Percentiles rank a stretch among this genome's conserved stretches.
Evolutionary conservation across 768 basidiomycete species (phyloP).

Genomic region (Amanita rimosa): DNA sequence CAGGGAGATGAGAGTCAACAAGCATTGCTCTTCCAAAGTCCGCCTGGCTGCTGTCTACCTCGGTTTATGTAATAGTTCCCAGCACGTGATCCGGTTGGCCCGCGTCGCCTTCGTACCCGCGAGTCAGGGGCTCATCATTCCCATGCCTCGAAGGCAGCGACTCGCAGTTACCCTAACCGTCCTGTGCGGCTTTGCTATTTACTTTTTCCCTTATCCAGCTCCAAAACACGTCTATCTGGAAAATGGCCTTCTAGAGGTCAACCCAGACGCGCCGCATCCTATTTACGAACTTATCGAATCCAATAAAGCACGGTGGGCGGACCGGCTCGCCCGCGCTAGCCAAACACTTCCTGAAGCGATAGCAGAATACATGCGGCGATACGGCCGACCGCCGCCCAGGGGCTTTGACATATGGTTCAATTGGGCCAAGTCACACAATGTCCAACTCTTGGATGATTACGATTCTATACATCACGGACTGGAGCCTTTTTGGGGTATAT

Average conservation of each 20-base stretch:
- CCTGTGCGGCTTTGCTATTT: not conserved
- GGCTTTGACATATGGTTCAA: slow-evolving; percentile 38
- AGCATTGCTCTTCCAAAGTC: slow-evolving; percentile 20
- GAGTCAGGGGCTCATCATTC: not conserved
- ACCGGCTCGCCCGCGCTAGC: slow-evolving; percentile 24
- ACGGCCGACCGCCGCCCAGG: slow-evolving; percentile 25
- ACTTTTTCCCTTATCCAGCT: not conserved
- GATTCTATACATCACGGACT: slow-evolving; percentile 35
- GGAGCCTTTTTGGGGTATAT: slow-evolving; percentile 31
- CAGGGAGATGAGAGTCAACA: slow-evolving; percentile 23
- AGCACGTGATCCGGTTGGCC: not conserved
- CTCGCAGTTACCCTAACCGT: not conserved
- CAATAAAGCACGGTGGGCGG: slow-evolving; percentile 27
- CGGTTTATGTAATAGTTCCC: not conserved
- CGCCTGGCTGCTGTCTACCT: not conserved
- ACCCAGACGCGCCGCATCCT: slow-evolving; percentile 28
- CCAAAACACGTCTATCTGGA: slow-evolving; percentile 7
- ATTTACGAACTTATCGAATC: slow-evolving; percentile 29
- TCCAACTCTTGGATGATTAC: slow-evolving; percentile 43
- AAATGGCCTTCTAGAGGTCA: slow-evolving; percentile 25
- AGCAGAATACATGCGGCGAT: slow-evolving; percentile 25
- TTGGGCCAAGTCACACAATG: slow-evolving; percentile 30
- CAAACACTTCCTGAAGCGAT: slow-evolving; percentile 26
- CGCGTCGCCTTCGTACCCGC: not conserved
- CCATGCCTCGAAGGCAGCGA: not conserved